phyloP scores from a whole-genome alignment of 352 stramenopile genomes.

The Pythium angustatum region DNA sequence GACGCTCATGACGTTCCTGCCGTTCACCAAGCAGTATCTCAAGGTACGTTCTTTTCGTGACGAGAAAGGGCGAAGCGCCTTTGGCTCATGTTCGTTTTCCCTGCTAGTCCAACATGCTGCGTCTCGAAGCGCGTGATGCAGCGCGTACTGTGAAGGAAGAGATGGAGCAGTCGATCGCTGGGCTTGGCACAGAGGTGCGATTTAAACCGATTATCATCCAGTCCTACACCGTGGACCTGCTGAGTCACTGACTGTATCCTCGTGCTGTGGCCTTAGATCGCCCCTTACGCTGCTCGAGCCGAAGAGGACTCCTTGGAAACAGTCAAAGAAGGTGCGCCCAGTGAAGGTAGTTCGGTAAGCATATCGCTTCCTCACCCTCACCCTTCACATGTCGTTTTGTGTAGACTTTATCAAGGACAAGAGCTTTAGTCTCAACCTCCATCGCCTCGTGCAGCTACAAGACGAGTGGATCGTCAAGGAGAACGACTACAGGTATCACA shows the following conservation, averaged over 20 bases:
- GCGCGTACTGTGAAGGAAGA: constrained; percentile 58
- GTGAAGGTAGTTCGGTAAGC: constrained; percentile 2
- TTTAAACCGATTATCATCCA: too few relatives aligned
- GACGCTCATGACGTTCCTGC: constrained; percentile 86
- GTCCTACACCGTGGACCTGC: too few relatives aligned
- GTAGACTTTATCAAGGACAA: constrained; percentile 63
- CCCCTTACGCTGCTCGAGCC: constrained; percentile 37
- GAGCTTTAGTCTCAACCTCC: constrained; percentile 47
- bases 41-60: constrained; percentile 42
- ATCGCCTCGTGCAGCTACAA: constrained; percentile 52
- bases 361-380: neutral
- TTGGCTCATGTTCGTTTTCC: neutral
- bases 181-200: constrained; percentile 33
- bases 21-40: constrained; percentile 87
- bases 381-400: too few relatives aligned
- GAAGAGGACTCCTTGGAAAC: constrained; percentile 40
- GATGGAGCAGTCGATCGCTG: constrained; percentile 49
- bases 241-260: neutral
- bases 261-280: constrained; percentile 46
- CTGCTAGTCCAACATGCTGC: constrained; percentile 79
- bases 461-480: constrained; percentile 86
- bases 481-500: constrained; percentile 72
- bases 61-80: neutral
- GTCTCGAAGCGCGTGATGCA: constrained; percentile 74
- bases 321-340: constrained; percentile 56